These are phyloP conservation scores for Phytophthora pini DNA, from an alignment of 352 stramenopile genomes.

Conservation along the genomic window DNA sequence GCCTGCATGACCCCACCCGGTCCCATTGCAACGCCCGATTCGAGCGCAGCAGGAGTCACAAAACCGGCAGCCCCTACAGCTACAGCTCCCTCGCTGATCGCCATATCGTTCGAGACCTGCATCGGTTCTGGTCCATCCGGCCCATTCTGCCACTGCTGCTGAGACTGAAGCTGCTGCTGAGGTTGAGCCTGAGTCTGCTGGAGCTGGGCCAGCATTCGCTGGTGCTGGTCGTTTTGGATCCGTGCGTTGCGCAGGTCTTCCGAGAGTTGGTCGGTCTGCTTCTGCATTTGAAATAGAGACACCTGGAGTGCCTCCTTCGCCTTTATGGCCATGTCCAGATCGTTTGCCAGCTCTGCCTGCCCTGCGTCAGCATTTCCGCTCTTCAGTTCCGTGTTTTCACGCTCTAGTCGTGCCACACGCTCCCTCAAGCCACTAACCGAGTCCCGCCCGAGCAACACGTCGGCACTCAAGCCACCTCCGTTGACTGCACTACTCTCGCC, in stretches of 20 bases:
- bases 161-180: conserved; percentile 22
- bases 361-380: conserved; percentile 54
- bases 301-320: conserved; percentile 78
- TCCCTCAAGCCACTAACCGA: conserved; percentile 63
- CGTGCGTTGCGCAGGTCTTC: conserved; percentile 62
- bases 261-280: conserved; percentile 74
- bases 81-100: conserved; percentile 8
- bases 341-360: conserved; percentile 59
- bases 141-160: conserved; percentile 33
- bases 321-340: conserved; percentile 82
- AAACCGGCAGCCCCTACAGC: conserved; percentile 32
- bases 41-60: conserved; percentile 29
- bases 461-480: conserved; percentile 54
- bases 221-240: conserved; percentile 42
- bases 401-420: conserved; percentile 71
- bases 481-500: conserved; percentile 39
- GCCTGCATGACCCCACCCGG: conserved; percentile 34
- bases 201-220: conserved; percentile 35
- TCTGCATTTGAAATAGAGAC: conserved; percentile 73
- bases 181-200: conserved; percentile 28
- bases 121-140: conserved; percentile 47
- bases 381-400: conserved; percentile 77
- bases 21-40: conserved; percentile 34
- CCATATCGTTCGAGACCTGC: conserved; percentile 47
- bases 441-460: conserved; percentile 74